Conservation (phyloP, 176 grass and related monocot species). For the Lolium multiflorum region DNA sequence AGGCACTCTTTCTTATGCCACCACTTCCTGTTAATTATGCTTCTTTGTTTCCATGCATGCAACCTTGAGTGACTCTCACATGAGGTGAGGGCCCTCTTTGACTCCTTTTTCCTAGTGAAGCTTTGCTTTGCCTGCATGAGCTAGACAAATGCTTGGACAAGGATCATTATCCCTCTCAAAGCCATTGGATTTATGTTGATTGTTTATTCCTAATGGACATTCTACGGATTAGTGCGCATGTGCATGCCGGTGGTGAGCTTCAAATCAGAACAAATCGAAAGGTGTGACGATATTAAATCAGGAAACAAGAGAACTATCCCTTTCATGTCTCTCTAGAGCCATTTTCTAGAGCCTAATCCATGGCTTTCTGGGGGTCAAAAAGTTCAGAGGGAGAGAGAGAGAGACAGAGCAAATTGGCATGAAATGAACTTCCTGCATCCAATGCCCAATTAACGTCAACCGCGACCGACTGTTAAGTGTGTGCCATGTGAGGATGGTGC, state of each 20-base stretch:
- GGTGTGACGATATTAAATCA: slow-evolving; percentile 48
- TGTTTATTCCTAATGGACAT: slow-evolving; percentile 52
- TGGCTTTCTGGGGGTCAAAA: slow-evolving; percentile 56
- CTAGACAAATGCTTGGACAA: slow-evolving; percentile 51
- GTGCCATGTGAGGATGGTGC: slow-evolving; percentile 61
- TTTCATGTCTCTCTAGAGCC: slow-evolving; percentile 71
- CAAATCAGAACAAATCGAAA: slow-evolving; percentile 65
- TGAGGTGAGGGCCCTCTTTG: slow-evolving; percentile 77
- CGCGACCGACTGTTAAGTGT: slow-evolving; percentile 57
- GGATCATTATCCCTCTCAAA: slow-evolving; percentile 54
- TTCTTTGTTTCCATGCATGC: slow-evolving; percentile 50
- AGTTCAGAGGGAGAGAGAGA: not conserved
- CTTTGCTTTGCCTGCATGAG: slow-evolving; percentile 48
- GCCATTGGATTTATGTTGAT: slow-evolving; percentile 37
- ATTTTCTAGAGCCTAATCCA: slow-evolving; percentile 55
- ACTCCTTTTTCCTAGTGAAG: slow-evolving; percentile 61
- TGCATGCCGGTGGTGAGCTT: slow-evolving; percentile 52
- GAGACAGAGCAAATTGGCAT: slow-evolving; percentile 22
- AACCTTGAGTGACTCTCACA: slow-evolving; percentile 73
- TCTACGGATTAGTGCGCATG: slow-evolving; percentile 62
- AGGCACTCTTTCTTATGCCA: slow-evolving; percentile 67
- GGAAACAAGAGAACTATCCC: slow-evolving; percentile 61
- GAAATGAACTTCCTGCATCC: slow-evolving; percentile 48
- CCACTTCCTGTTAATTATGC: slow-evolving; percentile 33
- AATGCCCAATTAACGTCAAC: slow-evolving; percentile 47